Conservation (phyloP, 2,329 filamentous ascomycete genomes). For the Ophiostoma piceae region DNA sequence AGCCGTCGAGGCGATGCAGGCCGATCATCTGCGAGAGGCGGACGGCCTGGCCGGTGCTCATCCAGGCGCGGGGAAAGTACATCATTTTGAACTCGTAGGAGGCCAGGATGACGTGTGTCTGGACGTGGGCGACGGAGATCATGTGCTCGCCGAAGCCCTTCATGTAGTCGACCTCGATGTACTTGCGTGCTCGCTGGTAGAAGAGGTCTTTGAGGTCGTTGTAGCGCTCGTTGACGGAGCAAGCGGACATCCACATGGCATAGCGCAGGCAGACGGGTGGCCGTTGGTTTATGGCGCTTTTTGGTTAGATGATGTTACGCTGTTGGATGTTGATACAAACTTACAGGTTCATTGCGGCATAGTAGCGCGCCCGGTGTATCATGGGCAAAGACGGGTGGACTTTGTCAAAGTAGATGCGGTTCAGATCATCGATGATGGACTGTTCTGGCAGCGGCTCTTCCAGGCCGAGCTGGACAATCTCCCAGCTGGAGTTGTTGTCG, state of each 20-base stretch:
- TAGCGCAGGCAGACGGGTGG: slow-evolving; percentile 87
- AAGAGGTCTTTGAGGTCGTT: slow-evolving; percentile 76
- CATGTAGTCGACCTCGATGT: slow-evolving; percentile 82
- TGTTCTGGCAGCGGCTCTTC: slow-evolving; percentile 56
- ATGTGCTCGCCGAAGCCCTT: slow-evolving; percentile 87
- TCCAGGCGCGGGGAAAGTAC: slow-evolving; percentile 94
- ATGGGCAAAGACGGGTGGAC: slow-evolving; percentile 80
- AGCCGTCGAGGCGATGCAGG: slow-evolving; percentile 77
- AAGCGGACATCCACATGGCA: slow-evolving; percentile 94
- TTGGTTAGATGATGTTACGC: neutral
- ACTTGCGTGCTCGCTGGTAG: slow-evolving; percentile 84
- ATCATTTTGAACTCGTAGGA: slow-evolving; percentile 95
- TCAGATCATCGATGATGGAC: slow-evolving; percentile 74
- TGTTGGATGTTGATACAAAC: slow-evolving; percentile 37
- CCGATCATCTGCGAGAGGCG: slow-evolving; percentile 88
- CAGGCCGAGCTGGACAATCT: slow-evolving; percentile 59
- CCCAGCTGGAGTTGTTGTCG: slow-evolving; percentile 67
- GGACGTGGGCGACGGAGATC: slow-evolving; percentile 78
- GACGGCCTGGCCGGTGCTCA: slow-evolving; percentile 78
- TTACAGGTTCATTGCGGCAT: slow-evolving; percentile 75
- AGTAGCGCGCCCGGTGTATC: slow-evolving; percentile 82
- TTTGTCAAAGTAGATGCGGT: slow-evolving; percentile 85
- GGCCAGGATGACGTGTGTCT: slow-evolving; percentile 73
- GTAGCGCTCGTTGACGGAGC: slow-evolving; percentile 77
- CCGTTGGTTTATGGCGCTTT: slow-evolving; percentile 47